phyloP scores from a whole-genome alignment of 805 yeast genomes.

The Ogataea trehalophila region DNA sequence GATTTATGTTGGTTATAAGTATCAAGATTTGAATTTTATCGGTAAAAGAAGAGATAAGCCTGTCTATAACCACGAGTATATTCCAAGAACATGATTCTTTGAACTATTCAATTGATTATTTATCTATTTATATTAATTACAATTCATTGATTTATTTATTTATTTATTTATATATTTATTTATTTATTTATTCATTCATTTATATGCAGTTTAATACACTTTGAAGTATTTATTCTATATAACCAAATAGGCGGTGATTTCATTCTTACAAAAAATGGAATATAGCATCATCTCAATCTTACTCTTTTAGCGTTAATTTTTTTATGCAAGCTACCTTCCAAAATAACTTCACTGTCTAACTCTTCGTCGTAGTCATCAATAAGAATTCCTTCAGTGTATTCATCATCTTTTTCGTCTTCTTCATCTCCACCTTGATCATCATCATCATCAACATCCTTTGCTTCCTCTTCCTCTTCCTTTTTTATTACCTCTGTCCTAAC shows the following conservation, averaged over 20 bases:
- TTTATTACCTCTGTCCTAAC: not conserved
- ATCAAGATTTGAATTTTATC: conserved; percentile 22
- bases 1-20: conserved; percentile 28
- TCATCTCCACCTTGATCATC: not conserved
- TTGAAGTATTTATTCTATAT: not conserved
- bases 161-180: not conserved
- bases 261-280: too few relatives aligned
- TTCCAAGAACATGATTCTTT: conserved; percentile 22
- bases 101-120: not conserved
- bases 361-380: conserved; percentile 11
- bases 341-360: conserved; percentile 11
- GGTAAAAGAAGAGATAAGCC: conserved; percentile 30
- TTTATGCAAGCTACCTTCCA: conserved; percentile 9
- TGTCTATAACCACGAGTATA: conserved; percentile 20
- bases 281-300: conserved; percentile 4
- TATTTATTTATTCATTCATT: not conserved
- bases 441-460: not conserved
- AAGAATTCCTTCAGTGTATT: conserved; percentile 1
- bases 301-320: conserved; percentile 1
- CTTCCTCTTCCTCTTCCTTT: not conserved
- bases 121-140: conserved; percentile 2
- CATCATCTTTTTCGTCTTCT: conserved; percentile 1
- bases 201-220: not conserved
- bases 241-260: too few relatives aligned
- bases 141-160: conserved; percentile 5